Conservation (phyloP, 1,284 basidiomycete genomes). For the Cryptococcus maquisensis region DNA sequence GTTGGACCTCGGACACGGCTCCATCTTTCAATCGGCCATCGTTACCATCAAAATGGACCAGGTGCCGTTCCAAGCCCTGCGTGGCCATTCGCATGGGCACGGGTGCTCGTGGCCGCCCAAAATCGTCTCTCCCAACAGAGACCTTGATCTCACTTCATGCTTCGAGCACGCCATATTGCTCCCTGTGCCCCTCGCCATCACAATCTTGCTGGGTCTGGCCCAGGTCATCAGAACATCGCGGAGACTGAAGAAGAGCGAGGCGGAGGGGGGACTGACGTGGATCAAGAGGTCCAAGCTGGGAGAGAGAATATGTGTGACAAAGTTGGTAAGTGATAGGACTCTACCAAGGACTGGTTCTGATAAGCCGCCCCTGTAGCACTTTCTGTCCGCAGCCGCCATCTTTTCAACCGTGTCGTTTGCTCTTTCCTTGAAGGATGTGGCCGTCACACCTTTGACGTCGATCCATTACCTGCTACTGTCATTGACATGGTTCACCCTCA, state of each 20-base stretch:
- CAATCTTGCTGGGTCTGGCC: constrained; percentile 52
- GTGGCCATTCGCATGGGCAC: background rate
- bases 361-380: constrained; percentile 28
- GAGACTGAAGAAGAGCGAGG: constrained; percentile 21
- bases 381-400: constrained; percentile 37
- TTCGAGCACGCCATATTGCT: constrained; percentile 71
- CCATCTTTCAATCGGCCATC: too few relatives aligned
- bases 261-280: constrained; percentile 24
- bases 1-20: too few relatives aligned
- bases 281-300: constrained; percentile 48
- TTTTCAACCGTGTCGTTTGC: constrained; percentile 59
- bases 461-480: constrained; percentile 34
- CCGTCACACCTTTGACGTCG: constrained; percentile 21
- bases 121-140: constrained; percentile 55
- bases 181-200: constrained; percentile 54
- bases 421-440: constrained; percentile 33
- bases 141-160: constrained; percentile 78
- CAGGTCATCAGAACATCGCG: constrained; percentile 47
- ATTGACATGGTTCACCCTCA: constrained; percentile 34
- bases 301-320: constrained; percentile 55
- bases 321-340: constrained; percentile 59
- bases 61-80: too few relatives aligned
- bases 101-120: constrained; percentile 35
- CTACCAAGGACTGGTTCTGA: constrained; percentile 35
- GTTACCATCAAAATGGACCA: too few relatives aligned